Base-by-base conservation (phyloP, 441 rosid genomes). In the Biscutella laevigata region DNA sequence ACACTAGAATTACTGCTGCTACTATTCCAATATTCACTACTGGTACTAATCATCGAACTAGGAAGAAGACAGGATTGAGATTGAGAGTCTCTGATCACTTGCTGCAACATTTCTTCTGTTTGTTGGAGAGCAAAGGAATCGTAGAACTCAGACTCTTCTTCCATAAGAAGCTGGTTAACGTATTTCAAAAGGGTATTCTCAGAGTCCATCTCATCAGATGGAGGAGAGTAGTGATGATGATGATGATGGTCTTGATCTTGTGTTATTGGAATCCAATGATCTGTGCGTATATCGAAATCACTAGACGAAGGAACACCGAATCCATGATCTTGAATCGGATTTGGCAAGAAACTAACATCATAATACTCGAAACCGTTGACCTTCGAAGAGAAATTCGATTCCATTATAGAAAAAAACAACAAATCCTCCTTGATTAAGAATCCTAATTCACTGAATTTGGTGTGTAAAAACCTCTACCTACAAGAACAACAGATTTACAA, bases 81-180 rank as follows among this genome's bases (percentile, higher is more conserved):
- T 6, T 35, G 37, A 0, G 54, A 55, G 4, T 68, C 69, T 13
- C 4, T 57, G 33, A 68, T 61, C 4, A 68, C 64, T 49, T 73
- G 76, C 24, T 53, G 68, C 45, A 74, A 66, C 55, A 69, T 68
- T 38, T 71, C 67, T 28, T 77, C 82, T 0, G 73, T 67, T 4
- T 64, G 64, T 50, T 49, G 73, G 26, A 77, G 60, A 22, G 78
- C 73, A 7, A 71, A 61, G 1, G 78, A 71, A 50, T 77, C 74
- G 38, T 68, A 68, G 11, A 59, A 32, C 51, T 66, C 56, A 48
- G 73, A 53, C 14, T 22, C 25, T 22, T 22, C 25, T 22, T 22
- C 25, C 79, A 71, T 71, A 0, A 73, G 74, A 4, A 65, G n/a
- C 60, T 66, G 69, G 33, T 51, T 66, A 0, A 75, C 68, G 42